Evolutionary conservation across 306 rosid species (phyloP).

Genomic region (Luffa aegyptiaca): DNA sequence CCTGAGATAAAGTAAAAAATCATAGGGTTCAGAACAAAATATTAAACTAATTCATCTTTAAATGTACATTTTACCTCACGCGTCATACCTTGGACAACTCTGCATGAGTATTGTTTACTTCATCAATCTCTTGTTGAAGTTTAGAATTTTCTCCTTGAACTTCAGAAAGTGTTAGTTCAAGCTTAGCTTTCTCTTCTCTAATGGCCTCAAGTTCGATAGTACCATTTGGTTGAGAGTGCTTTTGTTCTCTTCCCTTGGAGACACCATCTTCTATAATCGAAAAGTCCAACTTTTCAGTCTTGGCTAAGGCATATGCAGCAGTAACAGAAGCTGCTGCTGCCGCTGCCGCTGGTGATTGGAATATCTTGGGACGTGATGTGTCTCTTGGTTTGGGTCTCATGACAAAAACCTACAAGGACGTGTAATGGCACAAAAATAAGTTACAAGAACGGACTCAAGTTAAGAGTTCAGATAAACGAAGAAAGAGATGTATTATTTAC

Average conservation of each 20-base stretch:
- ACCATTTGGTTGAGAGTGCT: conserved; percentile 23
- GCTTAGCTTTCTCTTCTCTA: conserved; percentile 43
- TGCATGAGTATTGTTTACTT: conserved; percentile 55
- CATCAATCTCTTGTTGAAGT: conserved; percentile 34
- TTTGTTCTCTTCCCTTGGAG: conserved; percentile 31
- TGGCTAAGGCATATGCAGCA: conserved; percentile 87
- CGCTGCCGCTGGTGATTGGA: conserved; percentile 94
- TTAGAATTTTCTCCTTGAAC: conserved; percentile 31
- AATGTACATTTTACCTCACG: not conserved
- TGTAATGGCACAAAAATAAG: not conserved
- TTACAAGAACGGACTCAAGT: not conserved
- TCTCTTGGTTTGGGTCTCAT: conserved; percentile 72
- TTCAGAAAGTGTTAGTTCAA: conserved; percentile 50
- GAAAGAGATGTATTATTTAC: not conserved
- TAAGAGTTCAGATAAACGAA: not conserved
- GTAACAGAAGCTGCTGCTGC: conserved; percentile 97
- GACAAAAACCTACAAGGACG: conserved; percentile 53
- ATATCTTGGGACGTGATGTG: conserved; percentile 60
- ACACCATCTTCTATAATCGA: conserved; percentile 27
- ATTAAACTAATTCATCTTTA: not conserved
- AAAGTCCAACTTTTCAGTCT: conserved; percentile 59
- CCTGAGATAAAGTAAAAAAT: conserved; percentile 42
- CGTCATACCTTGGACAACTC: conserved; percentile 76
- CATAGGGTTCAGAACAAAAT: not conserved
- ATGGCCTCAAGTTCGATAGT: conserved; percentile 33